phyloP scores from a whole-genome alignment of 768 basidiomycete genomes.

The Podaxis sp. region DNA sequence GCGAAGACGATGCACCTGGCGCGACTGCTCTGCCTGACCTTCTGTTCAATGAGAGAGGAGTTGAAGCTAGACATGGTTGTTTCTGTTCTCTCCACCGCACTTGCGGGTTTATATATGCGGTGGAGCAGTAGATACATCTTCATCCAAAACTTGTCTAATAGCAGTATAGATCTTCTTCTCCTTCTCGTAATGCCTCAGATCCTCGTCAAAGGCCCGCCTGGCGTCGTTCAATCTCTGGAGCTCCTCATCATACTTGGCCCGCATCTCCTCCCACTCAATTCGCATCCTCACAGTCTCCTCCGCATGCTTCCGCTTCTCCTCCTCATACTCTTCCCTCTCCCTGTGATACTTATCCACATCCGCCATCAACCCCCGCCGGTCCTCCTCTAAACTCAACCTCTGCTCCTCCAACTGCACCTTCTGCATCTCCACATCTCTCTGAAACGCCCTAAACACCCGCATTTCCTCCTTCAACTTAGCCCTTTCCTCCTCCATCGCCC shows the following conservation, averaged over 20 bases:
- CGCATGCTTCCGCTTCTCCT: constrained; percentile 11
- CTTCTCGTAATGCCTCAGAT: constrained; percentile 9
- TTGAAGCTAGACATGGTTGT: constrained; percentile 1
- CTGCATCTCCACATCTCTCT: constrained; percentile 9
- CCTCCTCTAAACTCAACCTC: constrained; percentile 8
- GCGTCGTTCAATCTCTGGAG: constrained; percentile 1
- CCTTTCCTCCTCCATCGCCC: constrained; percentile 1
- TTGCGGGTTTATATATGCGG: not conserved
- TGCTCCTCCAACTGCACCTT: constrained; percentile 9
- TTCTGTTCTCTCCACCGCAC: constrained; percentile 1
- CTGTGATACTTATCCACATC: constrained; percentile 8
- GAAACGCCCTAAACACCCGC: not conserved
- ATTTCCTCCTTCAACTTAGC: not conserved
- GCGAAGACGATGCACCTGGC: constrained; percentile 20
- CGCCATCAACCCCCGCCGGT: constrained; percentile 1
- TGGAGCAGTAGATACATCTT: constrained; percentile 7
- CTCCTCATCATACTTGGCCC: constrained; percentile 9
- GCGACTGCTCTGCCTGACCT: constrained; percentile 1
- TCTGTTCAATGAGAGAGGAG: not conserved
- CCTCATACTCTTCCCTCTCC: constrained; percentile 10
- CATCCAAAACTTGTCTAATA: constrained; percentile 13
- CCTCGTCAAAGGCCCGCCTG: constrained; percentile 7
- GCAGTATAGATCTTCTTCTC: constrained; percentile 12
- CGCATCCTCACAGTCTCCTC: constrained; percentile 13
- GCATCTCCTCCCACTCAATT: constrained; percentile 10